phyloP scores from a whole-genome alignment of 805 yeast genomes.

The Millerozyma acaciae region DNA sequence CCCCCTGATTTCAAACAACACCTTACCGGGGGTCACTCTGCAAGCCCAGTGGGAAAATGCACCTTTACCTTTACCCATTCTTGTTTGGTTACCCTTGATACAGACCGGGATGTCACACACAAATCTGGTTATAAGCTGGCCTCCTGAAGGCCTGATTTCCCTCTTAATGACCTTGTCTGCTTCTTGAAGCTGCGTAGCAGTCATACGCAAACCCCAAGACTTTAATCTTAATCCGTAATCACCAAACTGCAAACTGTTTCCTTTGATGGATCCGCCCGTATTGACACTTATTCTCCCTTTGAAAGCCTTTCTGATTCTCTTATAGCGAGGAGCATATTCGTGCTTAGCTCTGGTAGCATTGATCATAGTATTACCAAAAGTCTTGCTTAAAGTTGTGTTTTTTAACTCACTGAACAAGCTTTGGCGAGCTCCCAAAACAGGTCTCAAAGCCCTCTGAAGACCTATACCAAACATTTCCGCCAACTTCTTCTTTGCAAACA shows the following conservation, averaged over 20 bases:
- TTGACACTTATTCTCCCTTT: slow-evolving; percentile 94
- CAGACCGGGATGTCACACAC: slow-evolving; percentile 87
- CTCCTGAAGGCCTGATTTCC: slow-evolving; percentile 74
- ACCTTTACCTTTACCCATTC: slow-evolving; percentile 99
- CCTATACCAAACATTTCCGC: too few species aligned
- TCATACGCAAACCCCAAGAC: slow-evolving; percentile 80
- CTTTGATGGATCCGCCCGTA: slow-evolving; percentile 90
- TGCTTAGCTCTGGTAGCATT: slow-evolving; percentile 46
- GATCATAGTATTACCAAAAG: slow-evolving; percentile 1
- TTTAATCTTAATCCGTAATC: slow-evolving; percentile 81
- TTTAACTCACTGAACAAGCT: not conserved
- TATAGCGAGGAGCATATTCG: slow-evolving; percentile 76
- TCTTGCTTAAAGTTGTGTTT: not conserved
- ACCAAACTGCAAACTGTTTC: slow-evolving; percentile 79
- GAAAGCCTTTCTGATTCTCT: slow-evolving; percentile 67
- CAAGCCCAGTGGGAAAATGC: slow-evolving; percentile 96
- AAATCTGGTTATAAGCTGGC: slow-evolving; percentile 73
- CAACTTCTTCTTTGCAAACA: too few species aligned
- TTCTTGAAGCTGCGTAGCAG: slow-evolving; percentile 84
- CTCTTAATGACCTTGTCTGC: slow-evolving; percentile 86
- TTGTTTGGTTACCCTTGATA: slow-evolving; percentile 95
- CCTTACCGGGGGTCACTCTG: slow-evolving; percentile 93
- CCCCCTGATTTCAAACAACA: slow-evolving; percentile 81
- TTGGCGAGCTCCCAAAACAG: not conserved
- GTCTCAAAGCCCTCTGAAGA: too few species aligned